phyloP scores from a whole-genome alignment of 768 basidiomycete genomes.

The Tulasnella sp. region DNA sequence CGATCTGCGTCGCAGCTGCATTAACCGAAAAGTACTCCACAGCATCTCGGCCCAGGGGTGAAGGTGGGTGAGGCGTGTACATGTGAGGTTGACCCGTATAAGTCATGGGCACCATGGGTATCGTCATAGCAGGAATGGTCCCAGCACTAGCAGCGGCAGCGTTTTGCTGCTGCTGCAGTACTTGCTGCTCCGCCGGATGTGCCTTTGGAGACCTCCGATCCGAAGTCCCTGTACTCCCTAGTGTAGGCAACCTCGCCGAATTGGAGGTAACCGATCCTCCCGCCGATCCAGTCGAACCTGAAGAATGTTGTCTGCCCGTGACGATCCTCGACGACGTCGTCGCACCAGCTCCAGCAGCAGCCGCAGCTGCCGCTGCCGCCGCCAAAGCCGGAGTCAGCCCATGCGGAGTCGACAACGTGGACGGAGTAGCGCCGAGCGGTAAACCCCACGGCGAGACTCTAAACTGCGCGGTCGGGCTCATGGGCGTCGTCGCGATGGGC shows the following conservation, averaged over 20 bases:
- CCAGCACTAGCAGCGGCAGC: neutral
- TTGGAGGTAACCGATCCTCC: neutral
- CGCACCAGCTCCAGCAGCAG: neutral
- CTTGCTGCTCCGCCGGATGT: slow-evolving; percentile 26
- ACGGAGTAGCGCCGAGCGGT: neutral
- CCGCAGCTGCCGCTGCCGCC: neutral
- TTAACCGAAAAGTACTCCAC: slow-evolving; percentile 69
- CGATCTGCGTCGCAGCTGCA: slow-evolving; percentile 50
- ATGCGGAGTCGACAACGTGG: neutral
- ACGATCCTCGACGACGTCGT: neutral
- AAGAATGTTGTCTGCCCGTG: slow-evolving; percentile 10
- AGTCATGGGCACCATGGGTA: slow-evolving; percentile 15
- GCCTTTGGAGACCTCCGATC: slow-evolving; percentile 25
- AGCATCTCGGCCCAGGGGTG: slow-evolving; percentile 22
- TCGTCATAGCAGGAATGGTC: neutral
- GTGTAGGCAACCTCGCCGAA: slow-evolving; percentile 6
- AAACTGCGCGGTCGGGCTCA: slow-evolving; percentile 55
- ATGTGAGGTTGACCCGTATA: slow-evolving; percentile 7
- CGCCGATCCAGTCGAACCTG: slow-evolving; percentile 1
- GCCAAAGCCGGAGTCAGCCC: neutral
- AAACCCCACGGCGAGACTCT: slow-evolving; percentile 2
- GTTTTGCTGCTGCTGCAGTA: slow-evolving; percentile 10
- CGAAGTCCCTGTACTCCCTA: neutral
- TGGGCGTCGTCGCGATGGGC: slow-evolving; percentile 92
- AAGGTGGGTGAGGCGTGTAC: slow-evolving; percentile 27